Evolutionary conservation across 805 yeast species (phyloP).

Genomic region (Lachancea quebecensis): DNA sequence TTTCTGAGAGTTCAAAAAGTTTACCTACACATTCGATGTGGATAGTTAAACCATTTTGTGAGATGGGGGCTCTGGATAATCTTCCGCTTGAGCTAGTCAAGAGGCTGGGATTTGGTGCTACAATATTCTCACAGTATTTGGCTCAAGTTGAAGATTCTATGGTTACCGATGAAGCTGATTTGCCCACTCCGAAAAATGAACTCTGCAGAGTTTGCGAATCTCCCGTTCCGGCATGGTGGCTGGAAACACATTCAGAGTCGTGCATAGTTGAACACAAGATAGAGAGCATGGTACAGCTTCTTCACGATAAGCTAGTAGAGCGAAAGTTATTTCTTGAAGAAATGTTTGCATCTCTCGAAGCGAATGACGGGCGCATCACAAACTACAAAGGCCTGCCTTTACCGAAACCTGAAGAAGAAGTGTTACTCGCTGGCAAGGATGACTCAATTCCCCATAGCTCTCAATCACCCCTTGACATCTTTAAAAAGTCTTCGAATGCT

Average conservation of each 20-base stretch:
- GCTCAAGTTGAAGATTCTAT: conserved; percentile 56
- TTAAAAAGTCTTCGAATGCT: background rate
- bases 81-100: conserved; percentile 66
- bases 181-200: conserved; percentile 77
- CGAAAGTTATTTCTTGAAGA: conserved; percentile 50
- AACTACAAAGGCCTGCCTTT: conserved; percentile 58
- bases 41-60: conserved; percentile 75
- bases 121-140: conserved; percentile 70
- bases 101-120: conserved; percentile 83
- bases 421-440: background rate
- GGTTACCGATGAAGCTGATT: conserved; percentile 50
- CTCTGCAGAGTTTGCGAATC: conserved; percentile 91
- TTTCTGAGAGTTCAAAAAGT: conserved; percentile 51
- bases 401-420: conserved; percentile 25
- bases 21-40: conserved; percentile 83
- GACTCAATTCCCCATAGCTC: background rate
- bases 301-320: conserved; percentile 72
- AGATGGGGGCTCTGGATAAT: conserved; percentile 54
- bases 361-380: conserved; percentile 17
- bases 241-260: conserved; percentile 82
- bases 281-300: conserved; percentile 64
- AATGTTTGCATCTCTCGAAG: conserved; percentile 22
- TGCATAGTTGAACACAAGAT: conserved; percentile 81
- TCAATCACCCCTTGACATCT: background rate
- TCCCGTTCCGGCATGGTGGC: conserved; percentile 91